These are phyloP conservation scores for Trametes maxima DNA, from an alignment of 768 basidiomycete genomes.

Conservation along the genomic window DNA sequence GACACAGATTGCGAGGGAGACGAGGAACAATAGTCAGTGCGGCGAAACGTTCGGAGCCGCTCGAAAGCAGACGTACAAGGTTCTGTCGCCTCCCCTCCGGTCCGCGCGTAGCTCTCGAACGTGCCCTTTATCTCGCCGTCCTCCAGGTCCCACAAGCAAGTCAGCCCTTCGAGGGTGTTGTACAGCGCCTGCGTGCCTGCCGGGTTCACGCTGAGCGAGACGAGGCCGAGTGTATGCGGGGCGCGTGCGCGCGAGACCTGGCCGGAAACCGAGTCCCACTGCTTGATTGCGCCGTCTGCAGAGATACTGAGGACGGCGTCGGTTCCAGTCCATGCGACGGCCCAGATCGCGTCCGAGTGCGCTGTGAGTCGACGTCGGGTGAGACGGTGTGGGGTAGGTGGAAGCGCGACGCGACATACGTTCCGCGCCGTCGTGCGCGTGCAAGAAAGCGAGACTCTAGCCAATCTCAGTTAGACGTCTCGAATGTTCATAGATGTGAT, in stretches of 20 bases:
- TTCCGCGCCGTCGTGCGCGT: slow-evolving; percentile 76
- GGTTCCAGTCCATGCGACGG: slow-evolving; percentile 63
- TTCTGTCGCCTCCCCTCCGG: slow-evolving; percentile 56
- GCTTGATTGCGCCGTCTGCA: slow-evolving; percentile 76
- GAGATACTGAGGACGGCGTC: slow-evolving; percentile 71
- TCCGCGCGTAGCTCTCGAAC: slow-evolving; percentile 73
- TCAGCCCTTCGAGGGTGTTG: slow-evolving; percentile 85
- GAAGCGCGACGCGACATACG: slow-evolving; percentile 46
- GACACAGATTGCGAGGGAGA: slow-evolving; percentile 5
- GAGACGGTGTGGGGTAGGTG: neutral
- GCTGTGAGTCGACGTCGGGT: slow-evolving; percentile 44
- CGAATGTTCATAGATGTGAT: neutral
- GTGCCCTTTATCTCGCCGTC: slow-evolving; percentile 61
- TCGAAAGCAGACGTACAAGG: slow-evolving; percentile 59
- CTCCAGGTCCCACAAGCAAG: slow-evolving; percentile 71
- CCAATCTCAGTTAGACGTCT: neutral
- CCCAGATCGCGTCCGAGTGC: slow-evolving; percentile 82
- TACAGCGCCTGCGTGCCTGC: slow-evolving; percentile 69
- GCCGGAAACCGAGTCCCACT: slow-evolving; percentile 69
- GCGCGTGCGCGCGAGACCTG: slow-evolving; percentile 60
- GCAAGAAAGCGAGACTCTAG: slow-evolving; percentile 73
- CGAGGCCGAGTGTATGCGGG: slow-evolving; percentile 83
- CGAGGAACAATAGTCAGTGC: neutral
- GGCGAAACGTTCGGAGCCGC: neutral
- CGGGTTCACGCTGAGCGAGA: slow-evolving; percentile 73